Percentiles rank a stretch among this genome's conserved stretches.
phyloP scores from a whole-genome alignment of 1,284 basidiomycete species.

The Leccinum variabile region DNA sequence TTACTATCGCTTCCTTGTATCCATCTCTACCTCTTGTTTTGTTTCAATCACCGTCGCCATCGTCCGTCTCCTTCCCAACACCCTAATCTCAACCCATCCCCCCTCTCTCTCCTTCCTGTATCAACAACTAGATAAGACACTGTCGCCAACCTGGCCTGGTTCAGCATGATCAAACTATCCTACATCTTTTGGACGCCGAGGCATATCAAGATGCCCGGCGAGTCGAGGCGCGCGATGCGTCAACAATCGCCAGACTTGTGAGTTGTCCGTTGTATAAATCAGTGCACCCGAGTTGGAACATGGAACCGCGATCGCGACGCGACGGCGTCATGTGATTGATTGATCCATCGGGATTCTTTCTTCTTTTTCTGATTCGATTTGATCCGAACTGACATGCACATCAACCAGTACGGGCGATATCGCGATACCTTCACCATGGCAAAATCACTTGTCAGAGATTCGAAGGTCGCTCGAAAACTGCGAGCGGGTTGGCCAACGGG shows the following conservation, averaged over 20 bases:
- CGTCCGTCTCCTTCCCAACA: not conserved
- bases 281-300: not conserved
- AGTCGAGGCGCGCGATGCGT: slow-evolving; percentile 23
- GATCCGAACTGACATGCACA: slow-evolving; percentile 9
- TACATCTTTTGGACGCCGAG: slow-evolving; percentile 35
- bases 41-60: not conserved
- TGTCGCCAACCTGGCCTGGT: slow-evolving; percentile 1
- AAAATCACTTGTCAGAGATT: slow-evolving; percentile 31
- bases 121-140: not conserved
- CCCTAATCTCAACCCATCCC: not conserved
- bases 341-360: not conserved
- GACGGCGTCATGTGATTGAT: not conserved
- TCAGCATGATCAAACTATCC: slow-evolving; percentile 31
- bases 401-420: slow-evolving; percentile 21
- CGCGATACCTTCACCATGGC: slow-evolving; percentile 32
- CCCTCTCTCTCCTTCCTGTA: not conserved
- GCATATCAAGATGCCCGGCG: slow-evolving; percentile 35
- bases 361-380: not conserved
- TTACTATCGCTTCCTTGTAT: not conserved
- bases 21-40: not conserved
- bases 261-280: slow-evolving; percentile 4
- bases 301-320: not conserved
- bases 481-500: slow-evolving; percentile 18
- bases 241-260: slow-evolving; percentile 31
- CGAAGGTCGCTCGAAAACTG: slow-evolving; percentile 33